Percentiles rank a stretch among this genome's conserved stretches.
Evolutionary conservation across 106 monocot species (phyloP).

Genomic region (Allium sativum): DNA sequence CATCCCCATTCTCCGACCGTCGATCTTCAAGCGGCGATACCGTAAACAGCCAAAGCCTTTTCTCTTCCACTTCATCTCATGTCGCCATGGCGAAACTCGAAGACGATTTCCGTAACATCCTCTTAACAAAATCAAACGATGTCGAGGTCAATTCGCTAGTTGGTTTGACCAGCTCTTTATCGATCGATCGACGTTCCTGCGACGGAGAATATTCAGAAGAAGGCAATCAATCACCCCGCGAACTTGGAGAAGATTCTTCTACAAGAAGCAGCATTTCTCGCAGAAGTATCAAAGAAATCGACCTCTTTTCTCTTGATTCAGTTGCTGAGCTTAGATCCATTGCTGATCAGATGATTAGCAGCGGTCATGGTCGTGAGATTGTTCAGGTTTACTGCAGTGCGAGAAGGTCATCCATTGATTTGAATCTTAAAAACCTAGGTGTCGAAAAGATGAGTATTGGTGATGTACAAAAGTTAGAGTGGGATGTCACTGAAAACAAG

Average conservation of each 20-base stretch:
- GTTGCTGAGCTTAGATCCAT: constrained; percentile 51
- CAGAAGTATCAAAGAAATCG: constrained; percentile 61
- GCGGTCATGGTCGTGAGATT: constrained; percentile 60
- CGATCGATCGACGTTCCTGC: constrained; percentile 15
- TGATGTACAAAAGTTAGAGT: constrained; percentile 57
- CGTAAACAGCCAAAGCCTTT: constrained; percentile 13
- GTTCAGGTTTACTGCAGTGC: constrained; percentile 59
- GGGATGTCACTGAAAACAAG: constrained; percentile 45
- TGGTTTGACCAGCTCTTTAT: constrained; percentile 49
- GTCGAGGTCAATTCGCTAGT: constrained; percentile 54
- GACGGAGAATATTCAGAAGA: constrained; percentile 6
- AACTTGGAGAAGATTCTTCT: background rate
- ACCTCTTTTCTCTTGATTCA: constrained; percentile 56
- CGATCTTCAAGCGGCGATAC: constrained; percentile 20
- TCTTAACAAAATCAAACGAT: constrained; percentile 38
- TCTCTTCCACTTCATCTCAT: constrained; percentile 23
- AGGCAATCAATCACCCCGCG: background rate
- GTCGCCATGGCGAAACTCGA: constrained; percentile 84
- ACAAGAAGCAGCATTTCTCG: constrained; percentile 23
- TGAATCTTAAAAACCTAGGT: constrained; percentile 47
- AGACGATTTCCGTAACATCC: constrained; percentile 90
- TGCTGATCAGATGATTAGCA: constrained; percentile 60
- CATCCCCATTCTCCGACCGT: constrained; percentile 5
- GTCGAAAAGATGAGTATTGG: constrained; percentile 70
- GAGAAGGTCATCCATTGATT: constrained; percentile 60